A percentile compares a stretch with the other conserved stretches of the same genome.
Conservation (phyloP, 805 yeast genomes). For the Pichia phayaonensis region DNA sequence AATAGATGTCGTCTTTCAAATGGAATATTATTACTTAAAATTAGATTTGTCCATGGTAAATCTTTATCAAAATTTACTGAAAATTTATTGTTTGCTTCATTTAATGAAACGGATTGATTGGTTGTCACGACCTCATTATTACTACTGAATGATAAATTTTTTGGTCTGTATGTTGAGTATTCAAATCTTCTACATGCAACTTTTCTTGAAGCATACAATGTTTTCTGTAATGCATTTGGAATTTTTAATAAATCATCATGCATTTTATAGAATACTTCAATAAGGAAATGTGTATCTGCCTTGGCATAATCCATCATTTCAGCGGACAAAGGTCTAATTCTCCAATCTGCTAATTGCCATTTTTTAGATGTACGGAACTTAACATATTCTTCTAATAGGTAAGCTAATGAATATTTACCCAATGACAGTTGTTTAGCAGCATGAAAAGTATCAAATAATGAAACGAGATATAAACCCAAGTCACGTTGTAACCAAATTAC, state of each 20-base stretch:
- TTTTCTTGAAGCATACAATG: conserved; percentile 64
- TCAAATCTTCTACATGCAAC: conserved; percentile 82
- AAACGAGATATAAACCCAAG: conserved; percentile 82
- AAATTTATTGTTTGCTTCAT: conserved; percentile 18
- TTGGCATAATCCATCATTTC: conserved; percentile 83
- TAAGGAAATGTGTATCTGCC: conserved; percentile 88
- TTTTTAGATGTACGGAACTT: conserved; percentile 84
- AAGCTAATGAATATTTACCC: conserved; percentile 79
- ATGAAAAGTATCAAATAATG: conserved; percentile 86
- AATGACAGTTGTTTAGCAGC: conserved; percentile 78
- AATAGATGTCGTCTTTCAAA: conserved; percentile 45
- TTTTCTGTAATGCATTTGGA: conserved; percentile 42
- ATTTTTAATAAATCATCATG: conserved; percentile 51
- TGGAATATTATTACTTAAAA: conserved; percentile 60
- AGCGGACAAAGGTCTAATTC: conserved; percentile 72
- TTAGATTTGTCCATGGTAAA: conserved; percentile 57
- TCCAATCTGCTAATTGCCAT: conserved; percentile 96
- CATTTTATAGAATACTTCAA: conserved; percentile 71
- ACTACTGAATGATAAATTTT: conserved; percentile 11
- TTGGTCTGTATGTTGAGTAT: conserved; percentile 58
- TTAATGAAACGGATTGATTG: conserved; percentile 24
- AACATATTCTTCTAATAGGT: conserved; percentile 70
- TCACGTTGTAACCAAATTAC: conserved; percentile 96
- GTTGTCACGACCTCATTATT: conserved; percentile 24
- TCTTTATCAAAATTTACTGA: conserved; percentile 40